Evolutionary conservation across 2,329 filamentous ascomycete genomes (phyloP).

Genomic region (Ascochyta pisi): DNA sequence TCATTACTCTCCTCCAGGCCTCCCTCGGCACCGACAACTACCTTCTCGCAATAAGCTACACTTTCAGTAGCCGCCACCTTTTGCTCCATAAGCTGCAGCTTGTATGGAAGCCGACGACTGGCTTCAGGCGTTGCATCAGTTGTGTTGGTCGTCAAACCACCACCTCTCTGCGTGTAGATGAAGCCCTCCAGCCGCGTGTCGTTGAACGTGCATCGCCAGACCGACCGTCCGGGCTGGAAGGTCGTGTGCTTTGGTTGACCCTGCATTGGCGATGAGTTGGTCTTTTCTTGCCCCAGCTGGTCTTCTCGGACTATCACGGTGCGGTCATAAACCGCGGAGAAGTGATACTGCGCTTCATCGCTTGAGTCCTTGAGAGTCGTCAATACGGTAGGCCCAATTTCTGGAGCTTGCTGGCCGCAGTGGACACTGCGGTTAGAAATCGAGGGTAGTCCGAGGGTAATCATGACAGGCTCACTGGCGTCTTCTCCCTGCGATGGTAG

Average conservation of each 20-base stretch:
- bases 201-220: conserved; percentile 41
- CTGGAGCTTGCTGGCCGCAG: conserved; percentile 31
- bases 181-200: conserved; percentile 35
- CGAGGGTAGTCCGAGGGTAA: conserved; percentile 20
- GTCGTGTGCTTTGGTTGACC: conserved; percentile 3
- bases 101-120: conserved; percentile 25
- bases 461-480: conserved; percentile 16
- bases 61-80: conserved; percentile 19
- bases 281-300: conserved; percentile 16
- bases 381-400: conserved; percentile 22
- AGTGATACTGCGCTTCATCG: conserved; percentile 25
- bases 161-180: conserved; percentile 19
- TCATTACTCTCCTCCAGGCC: background rate
- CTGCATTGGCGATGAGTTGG: background rate
- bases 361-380: background rate
- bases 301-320: conserved; percentile 28
- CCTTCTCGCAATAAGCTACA: conserved; percentile 32
- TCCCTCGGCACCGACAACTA: background rate
- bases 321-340: conserved; percentile 34
- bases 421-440: conserved; percentile 11
- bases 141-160: background rate
- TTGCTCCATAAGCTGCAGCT: conserved; percentile 34
- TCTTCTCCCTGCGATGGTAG: conserved; percentile 20
- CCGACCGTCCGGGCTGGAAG: conserved; percentile 22
- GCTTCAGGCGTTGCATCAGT: background rate